Base-by-base conservation (phyloP, 352 stramenopile genomes). In the Phytophthora hibernalis region DNA sequence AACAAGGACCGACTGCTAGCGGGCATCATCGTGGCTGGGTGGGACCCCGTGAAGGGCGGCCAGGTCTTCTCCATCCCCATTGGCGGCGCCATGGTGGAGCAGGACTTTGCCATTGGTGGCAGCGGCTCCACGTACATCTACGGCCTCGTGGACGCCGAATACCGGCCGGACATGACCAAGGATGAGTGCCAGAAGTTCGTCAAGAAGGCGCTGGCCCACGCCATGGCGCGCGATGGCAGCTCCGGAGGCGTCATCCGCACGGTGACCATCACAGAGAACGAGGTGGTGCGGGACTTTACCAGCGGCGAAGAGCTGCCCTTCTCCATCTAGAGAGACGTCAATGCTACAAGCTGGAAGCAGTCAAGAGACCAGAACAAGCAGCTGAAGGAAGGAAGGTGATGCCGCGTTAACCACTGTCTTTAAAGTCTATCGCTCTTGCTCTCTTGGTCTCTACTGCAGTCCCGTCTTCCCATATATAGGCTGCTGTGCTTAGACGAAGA, bases 41-140 rank as follows among this genome's bases (percentile, higher is more conserved):
- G 95, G 91, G 97, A 99, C 85, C 83, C 90, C 0, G 93, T 99
- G 33, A 93, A 98, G 64, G 96, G 96, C 55, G 97, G 97, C 15
- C 85, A 96, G 60, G 97, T 99, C 35, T 99, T 98, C 77, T 97
- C 92, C 26, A 96, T 99, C 67, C 94, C 96, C 13, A 93, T 99
- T 61, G 97, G 97, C 43, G 97, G 97, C 58, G 90, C 96, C 12
- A 96, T 98, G 76, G 91, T 99, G 59, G 94, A 99, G 79, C 96
- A 99, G 80, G 88, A 97, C 48, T 99, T 98, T 76, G 95, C 97
- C 15, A 97, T 99, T 53, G 97, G 97, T 54, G 98, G 98, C 45
- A 98, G 90, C 68, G 98, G 98, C 26, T 98, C 90, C 20, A 98
- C 97, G 35, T 99, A 98, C 83, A 99, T 99, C 72, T 98, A 98